phyloP scores from a whole-genome alignment of 805 yeast species.

The Metschnikowia colocasiae region DNA sequence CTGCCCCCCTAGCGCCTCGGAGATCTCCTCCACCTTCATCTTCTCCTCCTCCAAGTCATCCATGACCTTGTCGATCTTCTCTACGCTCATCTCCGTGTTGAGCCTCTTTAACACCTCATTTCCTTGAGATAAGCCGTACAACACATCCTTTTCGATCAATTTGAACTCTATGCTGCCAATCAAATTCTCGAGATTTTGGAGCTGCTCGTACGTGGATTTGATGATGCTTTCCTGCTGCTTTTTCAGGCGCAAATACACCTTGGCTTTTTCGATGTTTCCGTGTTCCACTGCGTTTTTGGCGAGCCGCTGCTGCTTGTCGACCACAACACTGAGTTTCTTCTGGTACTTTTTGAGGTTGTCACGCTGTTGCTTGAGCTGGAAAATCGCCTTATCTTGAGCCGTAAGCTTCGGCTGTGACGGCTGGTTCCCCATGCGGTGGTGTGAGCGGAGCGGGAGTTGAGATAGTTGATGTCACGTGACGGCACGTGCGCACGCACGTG shows the following conservation, averaged over 20 bases:
- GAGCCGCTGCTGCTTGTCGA: conserved; percentile 56
- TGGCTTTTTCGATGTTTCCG: conserved; percentile 58
- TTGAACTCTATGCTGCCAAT: conserved; percentile 84
- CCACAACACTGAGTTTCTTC: conserved; percentile 51
- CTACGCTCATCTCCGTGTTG: conserved; percentile 73
- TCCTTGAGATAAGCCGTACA: conserved; percentile 78
- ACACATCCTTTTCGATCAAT: conserved; percentile 78
- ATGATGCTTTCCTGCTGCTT: conserved; percentile 80
- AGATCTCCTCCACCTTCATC: conserved; percentile 71
- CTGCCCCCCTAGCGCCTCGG: conserved; percentile 45
- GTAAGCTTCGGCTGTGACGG: conserved; percentile 62
- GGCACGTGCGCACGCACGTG: neutral
- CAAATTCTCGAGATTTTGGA: conserved; percentile 74
- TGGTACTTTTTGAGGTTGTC: conserved; percentile 79
- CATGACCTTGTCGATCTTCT: conserved; percentile 74
- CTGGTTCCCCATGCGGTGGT: conserved; percentile 36
- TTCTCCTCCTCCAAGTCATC: conserved; percentile 83
- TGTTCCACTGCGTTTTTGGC: conserved; percentile 54
- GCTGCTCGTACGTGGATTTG: conserved; percentile 67
- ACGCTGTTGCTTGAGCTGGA: conserved; percentile 83
- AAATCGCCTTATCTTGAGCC: conserved; percentile 78
- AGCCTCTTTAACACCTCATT: conserved; percentile 69
- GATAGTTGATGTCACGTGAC: neutral
- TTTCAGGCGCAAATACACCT: conserved; percentile 66
- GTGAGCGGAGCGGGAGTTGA: neutral